These are phyloP conservation scores for Bassia scoparia DNA, from an alignment of 148 eudicot species.

Conservation along the genomic window DNA sequence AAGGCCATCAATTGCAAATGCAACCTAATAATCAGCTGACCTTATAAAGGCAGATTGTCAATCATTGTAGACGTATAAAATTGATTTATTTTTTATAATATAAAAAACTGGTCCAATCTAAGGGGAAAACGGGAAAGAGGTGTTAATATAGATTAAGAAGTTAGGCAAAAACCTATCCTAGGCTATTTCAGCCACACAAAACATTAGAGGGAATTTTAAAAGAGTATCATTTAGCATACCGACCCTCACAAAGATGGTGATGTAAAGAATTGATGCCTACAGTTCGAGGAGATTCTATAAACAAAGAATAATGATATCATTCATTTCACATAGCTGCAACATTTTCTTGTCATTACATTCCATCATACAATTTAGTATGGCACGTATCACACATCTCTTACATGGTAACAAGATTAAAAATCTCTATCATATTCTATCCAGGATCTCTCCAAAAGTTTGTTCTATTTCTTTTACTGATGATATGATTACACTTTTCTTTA, in stretches of 20 bases:
- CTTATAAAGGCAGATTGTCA: not conserved
- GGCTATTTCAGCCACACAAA: constrained; percentile 7
- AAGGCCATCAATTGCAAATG: not conserved
- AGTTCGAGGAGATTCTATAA: not conserved
- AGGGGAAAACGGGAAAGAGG: not conserved
- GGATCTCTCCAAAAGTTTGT: not conserved
- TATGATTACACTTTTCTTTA: not conserved
- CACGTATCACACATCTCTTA: not conserved
- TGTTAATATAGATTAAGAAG: not conserved
- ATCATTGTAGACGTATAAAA: not conserved
- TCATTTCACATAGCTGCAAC: no score
- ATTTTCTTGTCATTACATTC: no score
- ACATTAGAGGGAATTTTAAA: not conserved
- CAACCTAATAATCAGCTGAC: not conserved
- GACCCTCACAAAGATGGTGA: not conserved
- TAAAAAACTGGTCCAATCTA: not conserved
- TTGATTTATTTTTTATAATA: no score
- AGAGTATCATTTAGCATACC: not conserved
- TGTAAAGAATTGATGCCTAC: not conserved
- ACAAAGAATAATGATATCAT: no score
- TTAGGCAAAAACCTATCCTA: not conserved
- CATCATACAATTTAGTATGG: no score
- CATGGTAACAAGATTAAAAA: not conserved
- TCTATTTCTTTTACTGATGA: not conserved
- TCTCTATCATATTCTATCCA: no score